phyloP scores from a whole-genome alignment of 805 yeast species.

The Barnettozyma siamensis region DNA sequence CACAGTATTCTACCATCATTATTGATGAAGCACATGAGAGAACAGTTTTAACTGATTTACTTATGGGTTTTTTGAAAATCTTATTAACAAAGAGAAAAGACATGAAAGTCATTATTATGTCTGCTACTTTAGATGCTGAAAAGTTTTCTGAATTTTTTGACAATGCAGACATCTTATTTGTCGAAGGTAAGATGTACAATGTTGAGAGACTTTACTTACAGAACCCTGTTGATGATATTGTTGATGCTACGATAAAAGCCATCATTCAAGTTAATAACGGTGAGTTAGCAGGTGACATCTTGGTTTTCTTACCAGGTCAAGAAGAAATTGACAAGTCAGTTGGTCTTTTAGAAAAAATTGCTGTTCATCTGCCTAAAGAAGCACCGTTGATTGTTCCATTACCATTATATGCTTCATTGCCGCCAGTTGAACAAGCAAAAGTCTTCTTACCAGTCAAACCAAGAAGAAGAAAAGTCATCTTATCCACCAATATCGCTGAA shows the following conservation, averaged over 20 bases:
- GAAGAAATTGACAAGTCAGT: conserved; percentile 92
- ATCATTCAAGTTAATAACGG: conserved; percentile 72
- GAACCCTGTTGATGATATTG: conserved; percentile 71
- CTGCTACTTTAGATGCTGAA: conserved; percentile 94
- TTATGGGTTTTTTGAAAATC: conserved; percentile 81
- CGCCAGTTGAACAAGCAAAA: conserved; percentile 74
- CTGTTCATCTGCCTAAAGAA: conserved; percentile 62
- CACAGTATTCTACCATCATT: conserved; percentile 66
- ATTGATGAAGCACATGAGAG: conserved; percentile 98
- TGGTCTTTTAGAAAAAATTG: conserved; percentile 48
- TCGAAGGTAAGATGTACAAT: conserved; percentile 86
- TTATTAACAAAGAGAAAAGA: conserved; percentile 47
- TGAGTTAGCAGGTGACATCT: conserved; percentile 79
- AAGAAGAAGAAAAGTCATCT: conserved; percentile 75
- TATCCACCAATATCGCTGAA: conserved; percentile 96
- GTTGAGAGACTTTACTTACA: conserved; percentile 68
- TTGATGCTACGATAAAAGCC: conserved; percentile 69
- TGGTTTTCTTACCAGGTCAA: conserved; percentile 92
- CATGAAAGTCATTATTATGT: conserved; percentile 79
- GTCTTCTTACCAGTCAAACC: conserved; percentile 65
- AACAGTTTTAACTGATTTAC: conserved; percentile 83
- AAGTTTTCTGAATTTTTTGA: conserved; percentile 73
- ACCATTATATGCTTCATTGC: conserved; percentile 91
- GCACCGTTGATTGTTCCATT: conserved; percentile 73
- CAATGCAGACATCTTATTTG: conserved; percentile 74